These are phyloP conservation scores for Wilcoxina mikolae DNA, from an alignment of 495 filamentous ascomycete species.

Conservation along the genomic window DNA sequence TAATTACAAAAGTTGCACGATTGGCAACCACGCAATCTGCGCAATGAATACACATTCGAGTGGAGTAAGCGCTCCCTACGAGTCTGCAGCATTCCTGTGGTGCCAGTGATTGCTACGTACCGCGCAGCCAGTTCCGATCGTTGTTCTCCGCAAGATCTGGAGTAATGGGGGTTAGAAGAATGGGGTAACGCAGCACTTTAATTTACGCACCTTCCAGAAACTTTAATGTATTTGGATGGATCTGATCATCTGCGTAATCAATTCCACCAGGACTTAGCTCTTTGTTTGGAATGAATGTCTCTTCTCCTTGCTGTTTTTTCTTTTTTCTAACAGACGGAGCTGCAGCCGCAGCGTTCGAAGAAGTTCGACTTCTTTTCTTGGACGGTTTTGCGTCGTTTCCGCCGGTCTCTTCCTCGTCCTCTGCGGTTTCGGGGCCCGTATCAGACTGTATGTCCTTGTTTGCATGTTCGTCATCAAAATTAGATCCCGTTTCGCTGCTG, in stretches of 20 bases:
- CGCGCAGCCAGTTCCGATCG: slow-evolving; percentile 20
- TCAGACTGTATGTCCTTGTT: neutral
- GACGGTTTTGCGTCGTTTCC: neutral
- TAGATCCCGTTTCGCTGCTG: neutral
- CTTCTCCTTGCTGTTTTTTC: slow-evolving; percentile 7
- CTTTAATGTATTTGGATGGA: slow-evolving; percentile 21
- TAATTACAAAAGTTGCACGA: neutral
- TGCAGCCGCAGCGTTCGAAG: slow-evolving; percentile 4
- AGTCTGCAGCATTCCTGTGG: neutral
- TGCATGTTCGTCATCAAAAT: neutral
- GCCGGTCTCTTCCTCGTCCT: neutral
- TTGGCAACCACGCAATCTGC: neutral
- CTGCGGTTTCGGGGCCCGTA: neutral
- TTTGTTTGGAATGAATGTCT: slow-evolving; percentile 16
- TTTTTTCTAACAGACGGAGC: slow-evolving; percentile 5
- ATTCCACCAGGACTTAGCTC: slow-evolving; percentile 13
- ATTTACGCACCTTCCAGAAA: slow-evolving; percentile 18
- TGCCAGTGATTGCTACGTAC: slow-evolving; percentile 7
- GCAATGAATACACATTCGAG: neutral
- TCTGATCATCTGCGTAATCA: slow-evolving; percentile 14
- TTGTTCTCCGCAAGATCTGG: slow-evolving; percentile 19
- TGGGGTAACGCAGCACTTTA: neutral
- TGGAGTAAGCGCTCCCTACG: neutral
- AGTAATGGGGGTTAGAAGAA: neutral
- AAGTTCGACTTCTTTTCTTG: slow-evolving; percentile 7